Conservation (phyloP, 2,329 filamentous ascomycete species). For the Colletotrichum agaves region DNA sequence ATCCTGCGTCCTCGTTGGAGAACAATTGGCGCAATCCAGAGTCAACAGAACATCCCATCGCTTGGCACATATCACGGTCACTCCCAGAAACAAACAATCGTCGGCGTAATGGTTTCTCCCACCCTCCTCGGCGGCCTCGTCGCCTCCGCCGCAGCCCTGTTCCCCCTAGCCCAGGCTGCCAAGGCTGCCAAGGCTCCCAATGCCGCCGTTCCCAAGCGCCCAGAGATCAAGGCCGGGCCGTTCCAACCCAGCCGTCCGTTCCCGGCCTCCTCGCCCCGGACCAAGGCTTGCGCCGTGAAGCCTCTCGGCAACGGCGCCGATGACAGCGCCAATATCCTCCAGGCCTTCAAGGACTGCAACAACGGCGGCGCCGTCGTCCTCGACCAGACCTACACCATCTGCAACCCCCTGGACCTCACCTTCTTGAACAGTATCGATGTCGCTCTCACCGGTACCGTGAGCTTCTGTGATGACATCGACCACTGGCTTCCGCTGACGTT, state of each 20-base stretch:
- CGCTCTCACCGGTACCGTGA: constrained; percentile 64
- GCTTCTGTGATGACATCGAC: constrained; percentile 73
- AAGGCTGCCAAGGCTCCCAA: constrained; percentile 14
- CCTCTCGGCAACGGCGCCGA: constrained; percentile 44
- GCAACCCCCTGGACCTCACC: constrained; percentile 72
- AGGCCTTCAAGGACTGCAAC: constrained; percentile 68
- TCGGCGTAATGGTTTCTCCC: constrained; percentile 27
- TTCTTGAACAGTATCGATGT: constrained; percentile 73
- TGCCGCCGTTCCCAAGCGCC: constrained; percentile 15
- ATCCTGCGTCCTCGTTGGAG: constrained; percentile 19
- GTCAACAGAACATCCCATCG: constrained; percentile 12
- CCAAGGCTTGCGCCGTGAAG: constrained; percentile 43
- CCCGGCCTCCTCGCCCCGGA: constrained; percentile 38
- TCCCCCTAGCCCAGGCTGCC: constrained; percentile 25
- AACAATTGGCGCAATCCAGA: neutral
- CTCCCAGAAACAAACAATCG: neutral
- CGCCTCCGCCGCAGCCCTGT: constrained; percentile 26
- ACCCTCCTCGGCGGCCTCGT: constrained; percentile 33
- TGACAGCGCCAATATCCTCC: constrained; percentile 56
- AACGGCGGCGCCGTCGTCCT: constrained; percentile 72
- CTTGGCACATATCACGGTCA: constrained; percentile 13
- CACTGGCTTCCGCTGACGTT: constrained; percentile 76
- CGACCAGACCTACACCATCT: constrained; percentile 68
- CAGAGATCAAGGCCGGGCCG: constrained; percentile 38
- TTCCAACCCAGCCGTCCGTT: constrained; percentile 38